Evolutionary conservation across 495 filamentous ascomycete genomes (phyloP).

Genomic region (Mycothermus thermophilus): DNA sequence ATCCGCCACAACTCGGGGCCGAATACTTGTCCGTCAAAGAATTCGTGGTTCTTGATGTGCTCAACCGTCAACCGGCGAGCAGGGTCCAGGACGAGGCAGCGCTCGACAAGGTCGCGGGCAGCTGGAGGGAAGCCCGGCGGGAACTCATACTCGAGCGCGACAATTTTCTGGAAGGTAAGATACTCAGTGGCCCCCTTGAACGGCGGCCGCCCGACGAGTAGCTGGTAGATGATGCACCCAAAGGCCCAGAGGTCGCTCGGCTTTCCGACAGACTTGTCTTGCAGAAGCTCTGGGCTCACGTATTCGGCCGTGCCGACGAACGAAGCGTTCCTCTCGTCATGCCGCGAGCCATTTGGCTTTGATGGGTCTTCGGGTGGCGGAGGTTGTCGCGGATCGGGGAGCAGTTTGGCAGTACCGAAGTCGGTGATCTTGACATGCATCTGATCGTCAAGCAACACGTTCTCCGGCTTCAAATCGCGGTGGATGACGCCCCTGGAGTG

Average conservation of each 20-base stretch:
- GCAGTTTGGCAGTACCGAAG: conserved; percentile 92
- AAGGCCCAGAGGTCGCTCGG: conserved; percentile 98
- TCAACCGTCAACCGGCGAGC: conserved; percentile 79
- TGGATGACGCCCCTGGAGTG: conserved; percentile 93
- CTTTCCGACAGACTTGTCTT: conserved; percentile 93
- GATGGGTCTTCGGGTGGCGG: conserved; percentile 35
- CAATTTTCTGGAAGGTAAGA: conserved; percentile 96
- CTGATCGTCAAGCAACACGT: conserved; percentile 84
- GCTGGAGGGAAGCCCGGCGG: conserved; percentile 78
- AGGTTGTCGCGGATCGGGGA: conserved; percentile 50
- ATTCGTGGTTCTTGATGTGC: conserved; percentile 93
- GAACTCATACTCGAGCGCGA: conserved; percentile 85
- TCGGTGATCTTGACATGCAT: conserved; percentile 99
- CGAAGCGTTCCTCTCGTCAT: conserved; percentile 68
- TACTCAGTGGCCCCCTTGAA: conserved; percentile 99
- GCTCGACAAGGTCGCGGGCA: conserved; percentile 82
- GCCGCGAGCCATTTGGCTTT: conserved; percentile 39
- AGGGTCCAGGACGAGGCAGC: conserved; percentile 83
- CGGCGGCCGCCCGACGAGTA: conserved; percentile 81
- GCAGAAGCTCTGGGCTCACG: conserved; percentile 90
- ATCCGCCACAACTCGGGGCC: conserved; percentile 78
- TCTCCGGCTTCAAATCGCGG: conserved; percentile 94
- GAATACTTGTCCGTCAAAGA: conserved; percentile 85
- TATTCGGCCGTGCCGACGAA: conserved; percentile 99
- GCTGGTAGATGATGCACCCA: conserved; percentile 98